Conservation (phyloP, 2,329 filamentous ascomycete genomes). For the Xylariaceae sp. region DNA sequence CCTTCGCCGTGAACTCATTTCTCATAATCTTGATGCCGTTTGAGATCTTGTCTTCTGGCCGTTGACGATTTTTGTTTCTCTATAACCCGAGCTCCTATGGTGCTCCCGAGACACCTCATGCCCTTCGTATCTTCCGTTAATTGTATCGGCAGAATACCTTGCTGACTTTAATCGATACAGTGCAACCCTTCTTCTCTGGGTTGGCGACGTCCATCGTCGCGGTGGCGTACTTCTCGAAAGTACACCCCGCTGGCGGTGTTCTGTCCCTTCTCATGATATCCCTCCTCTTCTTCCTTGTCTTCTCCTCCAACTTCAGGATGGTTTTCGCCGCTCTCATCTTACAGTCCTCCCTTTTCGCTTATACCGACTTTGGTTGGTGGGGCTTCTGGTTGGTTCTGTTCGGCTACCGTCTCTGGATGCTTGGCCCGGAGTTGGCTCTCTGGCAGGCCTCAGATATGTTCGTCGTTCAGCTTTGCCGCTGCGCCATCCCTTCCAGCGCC, state of each 20-base stretch:
- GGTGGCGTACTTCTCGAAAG: neutral
- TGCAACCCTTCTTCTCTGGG: neutral
- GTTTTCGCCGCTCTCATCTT: neutral
- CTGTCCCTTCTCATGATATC: neutral
- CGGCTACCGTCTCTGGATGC: neutral
- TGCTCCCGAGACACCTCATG: too few species aligned
- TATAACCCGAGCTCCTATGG: neutral
- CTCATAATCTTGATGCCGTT: neutral
- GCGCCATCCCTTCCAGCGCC: too few species aligned
- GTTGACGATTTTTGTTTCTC: neutral
- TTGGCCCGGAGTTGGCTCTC: neutral
- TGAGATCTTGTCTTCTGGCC: neutral
- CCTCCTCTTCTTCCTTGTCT: neutral
- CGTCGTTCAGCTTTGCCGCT: neutral
- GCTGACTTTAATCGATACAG: slow-evolving; percentile 4
- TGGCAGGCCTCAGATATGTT: neutral
- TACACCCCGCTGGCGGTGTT: neutral
- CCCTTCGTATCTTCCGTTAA: too few species aligned
- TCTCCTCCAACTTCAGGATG: neutral
- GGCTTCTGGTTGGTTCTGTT: neutral
- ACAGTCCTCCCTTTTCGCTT: neutral
- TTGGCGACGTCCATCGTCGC: neutral
- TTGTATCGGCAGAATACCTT: neutral
- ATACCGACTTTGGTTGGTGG: slow-evolving; percentile 6
- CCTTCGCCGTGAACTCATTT: too few species aligned